Evolutionary conservation across 2,329 filamentous ascomycete species (phyloP), one percentile per base, ranked within the genome.

Genomic region (Verticillium alfalfae): DNA sequence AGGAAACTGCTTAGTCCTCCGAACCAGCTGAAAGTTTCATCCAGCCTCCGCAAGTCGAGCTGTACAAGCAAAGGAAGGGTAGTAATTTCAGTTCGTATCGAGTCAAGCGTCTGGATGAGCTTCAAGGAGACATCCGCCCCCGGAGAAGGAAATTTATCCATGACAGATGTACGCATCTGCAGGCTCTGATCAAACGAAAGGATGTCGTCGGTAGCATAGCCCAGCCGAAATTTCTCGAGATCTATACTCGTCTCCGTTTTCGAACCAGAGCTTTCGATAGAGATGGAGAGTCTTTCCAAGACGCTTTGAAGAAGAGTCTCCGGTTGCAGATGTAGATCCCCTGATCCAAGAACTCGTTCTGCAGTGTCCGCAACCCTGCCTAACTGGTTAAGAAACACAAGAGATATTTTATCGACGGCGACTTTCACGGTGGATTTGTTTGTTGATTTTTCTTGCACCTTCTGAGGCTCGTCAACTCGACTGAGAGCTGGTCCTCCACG

Each of bases 1-100:
- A 99, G 79, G 59, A 99, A 89, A 66, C 93, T 92, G 72, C 93
- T 97, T 54, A 99, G 79, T 0, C 95, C 95, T 39, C 95, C 95
- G 74, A 97, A 93, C 82, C 91, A 92, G 61, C 87, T 86, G 63
- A 98, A 87, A 0, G 91, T 91, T 68, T 97, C 93, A 67, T 98
- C 95, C 26, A 98, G 77, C 61, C 86, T 85, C 65, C 89, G 88
- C 16, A 97, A 78, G 70, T 98, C 91, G 49, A 98, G 76, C 61
- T 88, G 84, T 10, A 97, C 73, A 62, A 88, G 85, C 1, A 97
- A 74, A 6, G 93, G 92, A 10, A 96, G 80, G 0, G 93, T 96
- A 59, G 87, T 85, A 15, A 97, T 72, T 37, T 90, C 86, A 16
- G 90, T 82, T 61, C 78, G 78, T 15, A 76, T 81, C 5, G 73